These are phyloP conservation scores for Cladophialophora yegresii DNA, from an alignment of 2,329 filamentous ascomycete species.

Conservation along the genomic window DNA sequence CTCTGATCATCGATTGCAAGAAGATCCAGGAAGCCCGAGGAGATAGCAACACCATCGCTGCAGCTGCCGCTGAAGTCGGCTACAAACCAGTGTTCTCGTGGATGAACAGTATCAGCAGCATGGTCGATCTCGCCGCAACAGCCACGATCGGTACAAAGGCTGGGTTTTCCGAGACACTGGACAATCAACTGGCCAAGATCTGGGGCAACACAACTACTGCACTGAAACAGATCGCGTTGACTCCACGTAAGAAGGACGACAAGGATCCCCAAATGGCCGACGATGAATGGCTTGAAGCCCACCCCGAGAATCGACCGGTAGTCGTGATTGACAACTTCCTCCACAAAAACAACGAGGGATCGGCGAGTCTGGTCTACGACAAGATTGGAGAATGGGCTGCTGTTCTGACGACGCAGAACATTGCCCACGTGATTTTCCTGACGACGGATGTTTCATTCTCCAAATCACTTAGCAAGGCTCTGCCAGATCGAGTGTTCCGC, in stretches of 20 bases:
- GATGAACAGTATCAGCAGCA: conserved; percentile 91
- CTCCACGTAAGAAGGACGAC: conserved; percentile 69
- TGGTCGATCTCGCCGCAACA: conserved; percentile 89
- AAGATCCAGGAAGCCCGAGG: conserved; percentile 87
- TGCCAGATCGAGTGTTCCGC: conserved; percentile 89
- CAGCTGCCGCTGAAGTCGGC: conserved; percentile 78
- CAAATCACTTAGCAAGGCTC: conserved; percentile 80
- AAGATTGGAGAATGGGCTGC: conserved; percentile 90
- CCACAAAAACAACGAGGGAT: conserved; percentile 70
- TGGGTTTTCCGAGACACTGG: conserved; percentile 89
- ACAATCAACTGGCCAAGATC: conserved; percentile 86
- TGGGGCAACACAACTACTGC: conserved; percentile 79
- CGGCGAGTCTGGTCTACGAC: conserved; percentile 66
- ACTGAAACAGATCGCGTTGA: conserved; percentile 73
- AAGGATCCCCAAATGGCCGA: conserved; percentile 72
- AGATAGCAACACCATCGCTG: conserved; percentile 79
- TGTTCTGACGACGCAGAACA: conserved; percentile 76
- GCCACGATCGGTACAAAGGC: conserved; percentile 92
- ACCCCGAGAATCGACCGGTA: conserved; percentile 79
- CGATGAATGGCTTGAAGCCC: conserved; percentile 85
- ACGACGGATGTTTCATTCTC: conserved; percentile 86
- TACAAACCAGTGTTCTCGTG: conserved; percentile 94
- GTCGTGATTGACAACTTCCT: conserved; percentile 91
- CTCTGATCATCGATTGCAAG: conserved; percentile 88
- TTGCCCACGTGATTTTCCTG: conserved; percentile 92